These are phyloP conservation scores for Claviceps capensis DNA, from an alignment of 2,329 filamentous ascomycete species.

Conservation along the genomic window DNA sequence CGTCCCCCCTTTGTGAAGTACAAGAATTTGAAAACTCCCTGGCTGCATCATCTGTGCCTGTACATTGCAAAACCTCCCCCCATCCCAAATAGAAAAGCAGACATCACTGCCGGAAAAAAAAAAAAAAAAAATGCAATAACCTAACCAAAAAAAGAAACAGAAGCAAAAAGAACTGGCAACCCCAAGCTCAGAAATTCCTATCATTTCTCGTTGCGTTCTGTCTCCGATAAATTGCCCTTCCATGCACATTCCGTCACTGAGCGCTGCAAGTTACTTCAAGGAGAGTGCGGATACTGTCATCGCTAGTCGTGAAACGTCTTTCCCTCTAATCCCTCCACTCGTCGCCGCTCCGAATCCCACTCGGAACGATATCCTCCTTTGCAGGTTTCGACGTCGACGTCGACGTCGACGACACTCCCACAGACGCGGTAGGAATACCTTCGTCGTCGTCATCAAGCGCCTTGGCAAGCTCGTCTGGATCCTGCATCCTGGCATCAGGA, in stretches of 20 bases:
- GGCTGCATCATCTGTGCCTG: not conserved
- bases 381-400: constrained; percentile 13
- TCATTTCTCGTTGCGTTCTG: not conserved
- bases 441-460: constrained; percentile 33
- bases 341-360: constrained; percentile 30
- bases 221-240: not conserved
- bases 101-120: not conserved
- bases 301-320: not conserved
- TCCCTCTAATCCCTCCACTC: constrained; percentile 29
- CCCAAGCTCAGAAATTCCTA: not conserved
- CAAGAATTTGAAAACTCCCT: too few species aligned
- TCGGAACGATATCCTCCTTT: constrained; percentile 17
- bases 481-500: constrained; percentile 51
- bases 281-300: not conserved
- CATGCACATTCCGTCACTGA: not conserved
- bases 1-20: too few species aligned
- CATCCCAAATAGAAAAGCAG: too few species aligned
- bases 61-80: not conserved
- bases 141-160: not conserved
- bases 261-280: not conserved
- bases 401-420: constrained; percentile 9
- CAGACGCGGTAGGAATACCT: constrained; percentile 10
- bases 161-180: not conserved
- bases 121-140: not conserved
- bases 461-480: constrained; percentile 50